Percentiles rank a stretch among this genome's conserved stretches.
phyloP scores from a whole-genome alignment of 805 yeast species.

The Sugiyamaella mastotermitis region DNA sequence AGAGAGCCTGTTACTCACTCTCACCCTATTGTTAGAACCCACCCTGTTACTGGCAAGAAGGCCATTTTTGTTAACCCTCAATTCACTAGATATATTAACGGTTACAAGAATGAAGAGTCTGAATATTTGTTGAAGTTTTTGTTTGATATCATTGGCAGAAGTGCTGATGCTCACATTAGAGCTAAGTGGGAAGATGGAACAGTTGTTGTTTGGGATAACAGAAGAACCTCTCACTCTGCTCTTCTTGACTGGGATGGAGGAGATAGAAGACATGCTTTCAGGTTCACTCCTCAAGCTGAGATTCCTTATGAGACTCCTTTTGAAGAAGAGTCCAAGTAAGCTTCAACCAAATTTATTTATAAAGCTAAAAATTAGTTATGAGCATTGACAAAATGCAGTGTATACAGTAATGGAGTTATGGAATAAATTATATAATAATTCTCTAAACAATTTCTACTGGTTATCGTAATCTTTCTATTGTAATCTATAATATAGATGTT shows the following conservation, averaged over 20 bases:
- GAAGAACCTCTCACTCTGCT: conserved; percentile 64
- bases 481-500: no score
- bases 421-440: no score
- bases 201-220: conserved; percentile 73
- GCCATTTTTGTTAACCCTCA: conserved; percentile 48
- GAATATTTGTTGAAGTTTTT: conserved; percentile 41
- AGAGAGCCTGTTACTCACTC: conserved; percentile 40
- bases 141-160: conserved; percentile 44
- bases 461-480: no score
- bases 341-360: no score
- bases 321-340: no score
- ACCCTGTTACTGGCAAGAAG: conserved; percentile 57
- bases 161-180: conserved; percentile 60
- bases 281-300: conserved; percentile 73
- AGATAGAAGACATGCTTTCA: conserved; percentile 55
- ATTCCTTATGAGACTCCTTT: conserved; percentile 28
- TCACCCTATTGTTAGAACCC: conserved; percentile 55
- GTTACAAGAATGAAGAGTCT: conserved; percentile 63
- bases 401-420: no score
- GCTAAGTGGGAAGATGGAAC: conserved; percentile 68
- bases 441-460: no score
- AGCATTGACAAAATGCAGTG: no score
- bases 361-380: no score
- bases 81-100: conserved; percentile 57
- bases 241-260: conserved; percentile 58